Evolutionary conservation across 305 asterid species (phyloP).

Genomic region (Caryopteris hybrid): DNA sequence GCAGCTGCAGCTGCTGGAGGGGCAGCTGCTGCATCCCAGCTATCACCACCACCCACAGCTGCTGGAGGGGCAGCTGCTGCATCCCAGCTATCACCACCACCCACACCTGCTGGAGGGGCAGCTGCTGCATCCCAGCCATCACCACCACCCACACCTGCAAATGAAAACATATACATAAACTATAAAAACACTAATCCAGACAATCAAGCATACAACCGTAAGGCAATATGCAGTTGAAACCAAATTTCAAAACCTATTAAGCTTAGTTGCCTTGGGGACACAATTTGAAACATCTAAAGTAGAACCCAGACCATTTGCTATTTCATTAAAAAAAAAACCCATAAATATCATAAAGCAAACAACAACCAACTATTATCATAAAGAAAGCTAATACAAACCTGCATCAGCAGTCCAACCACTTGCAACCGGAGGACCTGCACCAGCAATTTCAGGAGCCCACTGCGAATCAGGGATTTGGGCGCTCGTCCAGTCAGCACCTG

Average conservation of each 20-base stretch:
- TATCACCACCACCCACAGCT: too few species aligned
- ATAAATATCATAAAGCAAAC: neutral
- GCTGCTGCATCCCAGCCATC: slow-evolving; percentile 18
- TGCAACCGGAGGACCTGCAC: slow-evolving; percentile 19
- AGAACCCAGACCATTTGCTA: neutral
- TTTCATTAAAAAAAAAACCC: neutral
- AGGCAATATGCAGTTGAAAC: too few species aligned
- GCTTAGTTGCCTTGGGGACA: too few species aligned
- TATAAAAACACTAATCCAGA: too few species aligned
- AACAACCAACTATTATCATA: neutral
- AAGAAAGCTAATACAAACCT: slow-evolving; percentile 20
- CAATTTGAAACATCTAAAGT: neutral
- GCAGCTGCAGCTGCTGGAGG: too few species aligned
- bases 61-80: too few species aligned
- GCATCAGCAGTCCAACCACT: slow-evolving; percentile 41
- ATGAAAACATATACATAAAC: too few species aligned
- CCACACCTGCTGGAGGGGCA: neutral
- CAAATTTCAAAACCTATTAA: too few species aligned
- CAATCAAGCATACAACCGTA: too few species aligned
- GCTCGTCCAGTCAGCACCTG: slow-evolving; percentile 44
- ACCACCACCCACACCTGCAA: neutral
- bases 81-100: too few species aligned
- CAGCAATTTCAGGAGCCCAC: slow-evolving; percentile 33
- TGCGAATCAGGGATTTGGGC: slow-evolving; percentile 42
- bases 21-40: too few species aligned